phyloP scores from a whole-genome alignment of 2,329 filamentous ascomycete species.

The Trichophaea hybrida region DNA sequence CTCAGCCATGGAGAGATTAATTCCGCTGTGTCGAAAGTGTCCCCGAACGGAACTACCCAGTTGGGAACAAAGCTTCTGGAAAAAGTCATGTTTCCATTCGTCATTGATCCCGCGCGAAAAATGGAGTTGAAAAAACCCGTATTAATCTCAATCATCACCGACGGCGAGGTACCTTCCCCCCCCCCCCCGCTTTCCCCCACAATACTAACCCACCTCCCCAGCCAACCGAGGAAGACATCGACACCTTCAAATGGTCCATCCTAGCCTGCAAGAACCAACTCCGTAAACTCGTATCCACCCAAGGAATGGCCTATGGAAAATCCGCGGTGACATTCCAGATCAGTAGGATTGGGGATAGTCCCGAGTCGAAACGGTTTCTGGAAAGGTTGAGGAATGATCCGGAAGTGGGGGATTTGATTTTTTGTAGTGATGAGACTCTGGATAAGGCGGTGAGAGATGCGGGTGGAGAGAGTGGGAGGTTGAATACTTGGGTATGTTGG shows the following conservation, averaged over 20 bases:
- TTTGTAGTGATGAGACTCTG: conserved; percentile 4
- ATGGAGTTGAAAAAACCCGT: not conserved
- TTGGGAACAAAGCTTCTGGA: conserved; percentile 1
- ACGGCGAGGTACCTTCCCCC: conserved; percentile 2
- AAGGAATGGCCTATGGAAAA: not conserved
- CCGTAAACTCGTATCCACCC: not conserved
- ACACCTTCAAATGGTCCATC: not conserved
- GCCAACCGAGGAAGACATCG: conserved; percentile 4
- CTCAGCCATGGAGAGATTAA: not conserved
- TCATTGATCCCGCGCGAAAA: not conserved
- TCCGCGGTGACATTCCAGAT: conserved; percentile 4
- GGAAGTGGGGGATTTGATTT: not conserved
- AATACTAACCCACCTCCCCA: not conserved
- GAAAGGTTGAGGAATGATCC: not conserved
- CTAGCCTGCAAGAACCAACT: conserved; percentile 1
- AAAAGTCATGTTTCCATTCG: conserved; percentile 1
- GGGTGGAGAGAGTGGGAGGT: not conserved
- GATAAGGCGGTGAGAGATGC: not conserved
- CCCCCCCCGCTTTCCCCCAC: not conserved
- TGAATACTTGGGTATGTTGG: conserved; percentile 5
- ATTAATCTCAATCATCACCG: conserved; percentile 5
- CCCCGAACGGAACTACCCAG: not conserved
- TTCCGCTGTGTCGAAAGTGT: not conserved
- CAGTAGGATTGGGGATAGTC: not conserved
- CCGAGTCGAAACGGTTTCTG: not conserved